Evolutionary conservation across 2,329 filamentous ascomycete genomes (phyloP), one percentile per base, ranked within the genome.

Genomic region (Ophiosphaerella narmari): DNA sequence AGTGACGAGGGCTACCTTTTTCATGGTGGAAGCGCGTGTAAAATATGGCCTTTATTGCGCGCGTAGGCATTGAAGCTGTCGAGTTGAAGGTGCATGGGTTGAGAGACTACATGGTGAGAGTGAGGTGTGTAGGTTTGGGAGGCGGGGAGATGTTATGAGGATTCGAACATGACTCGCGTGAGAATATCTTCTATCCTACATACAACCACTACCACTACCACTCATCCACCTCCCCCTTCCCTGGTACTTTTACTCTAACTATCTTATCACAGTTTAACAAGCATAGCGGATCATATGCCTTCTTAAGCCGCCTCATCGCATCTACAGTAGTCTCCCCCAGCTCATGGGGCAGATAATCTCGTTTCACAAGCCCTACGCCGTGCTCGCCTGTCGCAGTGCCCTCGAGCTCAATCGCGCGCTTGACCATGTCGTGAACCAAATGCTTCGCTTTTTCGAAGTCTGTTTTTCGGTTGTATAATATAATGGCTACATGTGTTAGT

Each of bases 341-440:
- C 74, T 95, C 90, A 66, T 92, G 87, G 8, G 85, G 80, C 37
- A 95, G 79, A 67, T 93, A 93, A 68, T 94, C 90, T 60, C 90
- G 80, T 82, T 95, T 95, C 48, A 93, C 88, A 40, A 95, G 77
- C 6, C 90, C 90, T 45, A 94, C 86, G 36, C 90, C 90, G 71
- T 95, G 90, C 74, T 95, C 90, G 46, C 90, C 90, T 11, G 90
- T 92, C 1, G 91, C 89, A 0, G 90, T 94, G 7, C 90, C 90
- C 73, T 94, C 90, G 77, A 91, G 82, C 75, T 91, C 88, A 41
- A 95, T 86, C 0, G 90, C 90, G 54, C 88, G 81, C 80, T 92
- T 91, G 48, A 93, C 89, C 90, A 94, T 94, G 50, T 85, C 81
- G 68, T 92, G 88, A 23, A 94, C 88, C 23, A 93, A 77, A 35